Evolutionary conservation across 495 filamentous ascomycete species (phyloP).

Genomic region (Aspergillus taichungensis): DNA sequence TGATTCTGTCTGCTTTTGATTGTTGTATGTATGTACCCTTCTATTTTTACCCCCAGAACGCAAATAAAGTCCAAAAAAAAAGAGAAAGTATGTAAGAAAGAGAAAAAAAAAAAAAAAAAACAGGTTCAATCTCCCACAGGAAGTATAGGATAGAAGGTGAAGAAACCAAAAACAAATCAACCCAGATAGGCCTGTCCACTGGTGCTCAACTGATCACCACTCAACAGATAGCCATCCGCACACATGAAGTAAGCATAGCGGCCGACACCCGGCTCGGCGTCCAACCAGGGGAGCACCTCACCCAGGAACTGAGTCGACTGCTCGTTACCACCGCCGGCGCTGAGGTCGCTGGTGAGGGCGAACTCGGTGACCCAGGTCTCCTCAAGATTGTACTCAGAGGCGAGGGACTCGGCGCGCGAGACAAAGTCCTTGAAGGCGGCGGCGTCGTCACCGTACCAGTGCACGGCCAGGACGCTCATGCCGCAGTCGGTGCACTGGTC

Average conservation of each 20-base stretch:
- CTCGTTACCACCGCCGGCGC: conserved; percentile 28
- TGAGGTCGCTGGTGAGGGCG: conserved; percentile 30
- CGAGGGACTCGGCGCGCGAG: conserved; percentile 38
- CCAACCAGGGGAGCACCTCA: conserved; percentile 55
- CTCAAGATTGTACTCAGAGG: conserved; percentile 34
- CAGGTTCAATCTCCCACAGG: too few relatives aligned
- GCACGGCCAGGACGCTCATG: conserved; percentile 58
- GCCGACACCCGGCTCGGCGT: conserved; percentile 54
- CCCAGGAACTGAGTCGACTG: conserved; percentile 46
- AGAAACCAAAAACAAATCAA: neutral
- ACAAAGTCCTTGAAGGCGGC: conserved; percentile 53
- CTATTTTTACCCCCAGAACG: too few relatives aligned
- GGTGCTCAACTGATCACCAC: neutral
- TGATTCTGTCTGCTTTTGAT: too few relatives aligned
- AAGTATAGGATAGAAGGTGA: too few relatives aligned
- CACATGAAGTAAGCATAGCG: conserved; percentile 79
- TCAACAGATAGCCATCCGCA: conserved; percentile 24
- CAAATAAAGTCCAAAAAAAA: neutral
- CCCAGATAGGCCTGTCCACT: neutral
- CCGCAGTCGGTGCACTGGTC: conserved; percentile 48
- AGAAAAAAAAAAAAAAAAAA: neutral
- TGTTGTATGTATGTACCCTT: too few relatives aligned
- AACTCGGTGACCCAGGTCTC: conserved; percentile 83
- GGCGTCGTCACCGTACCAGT: conserved; percentile 55
- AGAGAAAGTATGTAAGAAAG: neutral